Conservation (phyloP, 768 basidiomycete genomes). For the Trametes villosa region DNA sequence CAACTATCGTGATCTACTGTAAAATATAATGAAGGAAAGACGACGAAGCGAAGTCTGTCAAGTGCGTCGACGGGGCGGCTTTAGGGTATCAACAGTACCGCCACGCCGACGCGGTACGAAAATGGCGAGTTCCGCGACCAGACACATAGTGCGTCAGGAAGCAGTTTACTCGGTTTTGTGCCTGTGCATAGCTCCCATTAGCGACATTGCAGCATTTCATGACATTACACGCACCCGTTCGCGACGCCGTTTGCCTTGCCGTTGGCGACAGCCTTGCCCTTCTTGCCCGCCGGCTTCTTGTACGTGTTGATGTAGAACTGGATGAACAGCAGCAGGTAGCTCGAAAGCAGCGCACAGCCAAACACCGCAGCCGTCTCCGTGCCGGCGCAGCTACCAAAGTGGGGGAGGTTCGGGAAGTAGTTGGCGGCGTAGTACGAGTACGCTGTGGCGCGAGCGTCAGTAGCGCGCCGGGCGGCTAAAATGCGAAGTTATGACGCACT, state of each 20-base stretch:
- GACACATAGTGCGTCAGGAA: constrained; percentile 3
- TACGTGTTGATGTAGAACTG: constrained; percentile 91
- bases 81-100: constrained; percentile 27
- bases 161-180: constrained; percentile 40
- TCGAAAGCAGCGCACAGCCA: constrained; percentile 86
- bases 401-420: constrained; percentile 65
- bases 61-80: constrained; percentile 11
- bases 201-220: background rate
- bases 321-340: constrained; percentile 94
- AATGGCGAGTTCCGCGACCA: constrained; percentile 3
- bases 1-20: constrained; percentile 25
- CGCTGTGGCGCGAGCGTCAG: constrained; percentile 40
- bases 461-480: background rate
- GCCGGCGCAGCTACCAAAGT: constrained; percentile 83
- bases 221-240: constrained; percentile 40
- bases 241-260: constrained; percentile 49
- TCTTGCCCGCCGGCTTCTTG: constrained; percentile 59
- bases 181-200: constrained; percentile 27
- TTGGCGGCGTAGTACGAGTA: constrained; percentile 82
- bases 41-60: constrained; percentile 9
- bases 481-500: constrained; percentile 57
- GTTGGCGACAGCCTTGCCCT: constrained; percentile 40
- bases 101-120: constrained; percentile 8
- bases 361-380: constrained; percentile 86
- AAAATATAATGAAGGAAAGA: constrained; percentile 12